phyloP scores from a whole-genome alignment of 441 rosid genomes.

The Populus hybrid region DNA sequence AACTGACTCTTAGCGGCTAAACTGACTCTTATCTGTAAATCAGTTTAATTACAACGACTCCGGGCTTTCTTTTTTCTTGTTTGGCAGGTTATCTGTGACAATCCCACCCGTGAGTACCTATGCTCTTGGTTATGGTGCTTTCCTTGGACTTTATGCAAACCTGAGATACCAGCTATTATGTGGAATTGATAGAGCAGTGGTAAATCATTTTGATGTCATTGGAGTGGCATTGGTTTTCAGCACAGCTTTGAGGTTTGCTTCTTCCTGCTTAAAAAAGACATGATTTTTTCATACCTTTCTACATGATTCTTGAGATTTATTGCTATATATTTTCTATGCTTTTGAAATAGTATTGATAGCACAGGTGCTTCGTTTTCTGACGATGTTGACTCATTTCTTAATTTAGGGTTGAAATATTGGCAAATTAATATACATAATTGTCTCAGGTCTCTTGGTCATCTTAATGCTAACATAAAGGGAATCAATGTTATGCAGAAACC shows the following conservation, averaged over 20 bases:
- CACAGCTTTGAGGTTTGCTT: slow-evolving; percentile 74
- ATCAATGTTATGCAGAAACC: too few species aligned
- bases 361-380: background rate
- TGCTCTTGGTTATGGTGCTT: slow-evolving; percentile 91
- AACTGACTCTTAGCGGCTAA: background rate
- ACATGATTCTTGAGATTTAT: background rate
- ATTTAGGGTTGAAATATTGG: too few species aligned
- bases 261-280: background rate
- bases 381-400: too few species aligned
- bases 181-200: slow-evolving; percentile 71
- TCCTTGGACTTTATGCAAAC: slow-evolving; percentile 89
- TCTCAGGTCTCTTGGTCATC: too few species aligned
- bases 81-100: slow-evolving; percentile 76
- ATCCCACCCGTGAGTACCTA: slow-evolving; percentile 65
- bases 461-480: too few species aligned
- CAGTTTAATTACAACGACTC: background rate
- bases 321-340: background rate
- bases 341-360: background rate
- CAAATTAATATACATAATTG: too few species aligned
- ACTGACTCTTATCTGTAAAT: background rate
- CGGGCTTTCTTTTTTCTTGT: slow-evolving; percentile 14
- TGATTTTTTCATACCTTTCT: background rate
- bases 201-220: slow-evolving; percentile 86
- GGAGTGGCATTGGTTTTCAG: slow-evolving; percentile 84
- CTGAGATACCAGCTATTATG: slow-evolving; percentile 80